A percentile compares a stretch with the other conserved stretches of the same genome.
These are phyloP conservation scores for Rosa multiflora DNA, from an alignment of 306 rosid species.

Conservation along the genomic window DNA sequence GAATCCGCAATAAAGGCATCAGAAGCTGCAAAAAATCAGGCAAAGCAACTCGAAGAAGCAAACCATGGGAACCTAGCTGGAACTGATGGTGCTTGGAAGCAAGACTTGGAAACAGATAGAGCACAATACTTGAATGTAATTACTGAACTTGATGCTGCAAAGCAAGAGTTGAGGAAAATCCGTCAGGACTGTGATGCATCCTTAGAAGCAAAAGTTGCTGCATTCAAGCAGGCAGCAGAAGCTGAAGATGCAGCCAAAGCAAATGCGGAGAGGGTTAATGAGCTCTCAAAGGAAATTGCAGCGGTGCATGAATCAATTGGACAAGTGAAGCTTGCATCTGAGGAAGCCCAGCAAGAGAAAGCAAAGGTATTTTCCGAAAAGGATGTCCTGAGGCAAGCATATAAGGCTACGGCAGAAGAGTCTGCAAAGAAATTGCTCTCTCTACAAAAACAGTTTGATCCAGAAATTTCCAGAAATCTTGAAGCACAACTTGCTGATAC, in stretches of 20 bases:
- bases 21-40: conserved; percentile 62
- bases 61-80: conserved; percentile 42
- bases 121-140: conserved; percentile 54
- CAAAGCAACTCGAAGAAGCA: conserved; percentile 60
- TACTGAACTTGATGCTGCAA: conserved; percentile 79
- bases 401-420: conserved; percentile 64
- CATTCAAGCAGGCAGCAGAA: conserved; percentile 58
- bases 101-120: conserved; percentile 70
- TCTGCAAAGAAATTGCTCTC: conserved; percentile 57
- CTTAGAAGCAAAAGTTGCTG: conserved; percentile 53
- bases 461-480: conserved; percentile 58
- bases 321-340: conserved; percentile 66
- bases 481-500: conserved; percentile 65
- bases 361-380: conserved; percentile 61
- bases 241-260: conserved; percentile 64
- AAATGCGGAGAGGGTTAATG: conserved; percentile 55
- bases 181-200: conserved; percentile 75
- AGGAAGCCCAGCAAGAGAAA: conserved; percentile 71
- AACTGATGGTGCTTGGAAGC: conserved; percentile 56
- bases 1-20: conserved; percentile 57
- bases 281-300: conserved; percentile 76
- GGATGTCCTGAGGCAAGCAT: conserved; percentile 64
- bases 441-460: conserved; percentile 57
- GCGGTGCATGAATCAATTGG: conserved; percentile 67
- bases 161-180: conserved; percentile 68